Evolutionary conservation across 352 stramenopile genomes (phyloP), one percentile per base, ranked within the genome.

Genomic region (Hyaloperonospora arabidopsidis): DNA sequence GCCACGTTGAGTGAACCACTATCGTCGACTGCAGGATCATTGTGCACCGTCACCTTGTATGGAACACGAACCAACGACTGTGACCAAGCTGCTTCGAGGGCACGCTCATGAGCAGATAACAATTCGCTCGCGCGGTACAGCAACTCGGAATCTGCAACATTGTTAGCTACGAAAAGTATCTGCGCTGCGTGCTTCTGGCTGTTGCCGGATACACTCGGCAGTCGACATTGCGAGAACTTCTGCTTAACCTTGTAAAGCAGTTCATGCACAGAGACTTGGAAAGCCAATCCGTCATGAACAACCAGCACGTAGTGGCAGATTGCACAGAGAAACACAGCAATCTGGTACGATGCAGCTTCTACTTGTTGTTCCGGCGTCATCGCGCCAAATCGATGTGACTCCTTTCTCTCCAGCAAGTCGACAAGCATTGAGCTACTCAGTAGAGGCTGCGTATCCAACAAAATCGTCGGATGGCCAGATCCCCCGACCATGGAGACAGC

Each of bases 241-340:
- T 69, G 61, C 35, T 81, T 59, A 15, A 81, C 64, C 17, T 70
- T 71, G 2, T 77, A 64, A 23, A 92, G 41, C 17, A 92, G 69
- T 1, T 64, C 57, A 45, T 68, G 45, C 15, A 86, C 52, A 8
- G 69, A 57, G 8, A 63, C 40, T 11, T 72, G 60, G 28, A 59
- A 67, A 4, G 72, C 71, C 36, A 82, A 49, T 0, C 51, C 56
- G 21, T 83, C 73, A 49, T 87, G 76, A 11, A 81, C 76, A 18
- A 89, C 56, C 32, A 92, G 49, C 13, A 92, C 72, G 38, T 89
- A 87, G 62, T 92, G 82, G 53, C 82, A 92, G 15, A 89, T 73
- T 0, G 82, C 79, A 22, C 77, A 67, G 40, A 92, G 49, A 46
- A 89, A 81, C 8, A 81, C 67, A 7, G 79, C 76, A 17, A 87